Evolutionary conservation across 106 monocot genomes (phyloP).

Genomic region (Cymbidium sinense): DNA sequence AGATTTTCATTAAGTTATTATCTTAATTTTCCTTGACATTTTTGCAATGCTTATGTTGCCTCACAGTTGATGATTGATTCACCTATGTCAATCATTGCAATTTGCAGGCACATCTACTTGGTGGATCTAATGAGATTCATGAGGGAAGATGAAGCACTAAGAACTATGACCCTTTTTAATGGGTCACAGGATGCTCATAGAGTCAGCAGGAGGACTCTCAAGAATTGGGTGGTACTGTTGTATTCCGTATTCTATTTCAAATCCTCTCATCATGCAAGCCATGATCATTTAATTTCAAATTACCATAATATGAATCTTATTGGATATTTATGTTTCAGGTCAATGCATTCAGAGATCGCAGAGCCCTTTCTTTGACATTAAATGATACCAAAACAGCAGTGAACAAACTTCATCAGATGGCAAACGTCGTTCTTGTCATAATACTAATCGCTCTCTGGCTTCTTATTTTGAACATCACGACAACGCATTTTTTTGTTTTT

Average conservation of each 20-base stretch:
- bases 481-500: slow-evolving; percentile 59
- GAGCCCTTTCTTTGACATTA: slow-evolving; percentile 69
- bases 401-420: slow-evolving; percentile 83
- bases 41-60: background rate
- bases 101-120: slow-evolving; percentile 64
- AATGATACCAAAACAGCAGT: slow-evolving; percentile 95
- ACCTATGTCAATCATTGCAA: background rate
- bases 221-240: slow-evolving; percentile 84
- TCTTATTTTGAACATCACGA: slow-evolving; percentile 63
- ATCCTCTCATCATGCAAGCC: background rate
- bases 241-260: background rate
- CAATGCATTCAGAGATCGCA: slow-evolving; percentile 78
- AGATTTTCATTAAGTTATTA: background rate
- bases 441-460: slow-evolving; percentile 70
- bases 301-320: background rate
- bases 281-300: background rate
- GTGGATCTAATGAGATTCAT: slow-evolving; percentile 77
- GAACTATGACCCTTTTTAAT: slow-evolving; percentile 62
- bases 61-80: background rate
- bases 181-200: slow-evolving; percentile 41
- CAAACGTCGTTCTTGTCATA: slow-evolving; percentile 51
- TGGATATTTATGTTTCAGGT: slow-evolving; percentile 35
- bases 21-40: background rate
- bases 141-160: slow-evolving; percentile 72
- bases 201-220: slow-evolving; percentile 58